Conservation (phyloP, 2,329 filamentous ascomycete species). For the Ophiostoma montium region DNA sequence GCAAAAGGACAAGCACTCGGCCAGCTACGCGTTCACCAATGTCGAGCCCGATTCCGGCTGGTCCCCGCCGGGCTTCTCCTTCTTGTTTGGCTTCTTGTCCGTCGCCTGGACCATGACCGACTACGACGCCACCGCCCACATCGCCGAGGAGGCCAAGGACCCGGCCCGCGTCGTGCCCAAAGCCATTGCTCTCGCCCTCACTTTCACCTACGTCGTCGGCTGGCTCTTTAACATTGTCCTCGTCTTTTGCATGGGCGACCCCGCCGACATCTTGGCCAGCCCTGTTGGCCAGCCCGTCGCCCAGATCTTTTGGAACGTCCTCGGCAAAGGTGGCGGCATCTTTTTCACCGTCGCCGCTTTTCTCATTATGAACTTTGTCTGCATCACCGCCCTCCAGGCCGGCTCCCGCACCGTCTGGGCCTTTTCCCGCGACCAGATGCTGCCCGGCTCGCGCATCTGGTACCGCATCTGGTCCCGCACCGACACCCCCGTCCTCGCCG, state of each 20-base stretch:
- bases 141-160: constrained; percentile 32
- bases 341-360: constrained; percentile 42
- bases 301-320: constrained; percentile 43
- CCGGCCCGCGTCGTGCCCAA: constrained; percentile 27
- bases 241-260: constrained; percentile 41
- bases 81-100: constrained; percentile 45
- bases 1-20: constrained; percentile 34
- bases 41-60: constrained; percentile 37
- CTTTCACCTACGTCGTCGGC: constrained; percentile 39
- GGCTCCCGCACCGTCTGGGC: constrained; percentile 39
- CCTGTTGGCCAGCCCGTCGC: constrained; percentile 37
- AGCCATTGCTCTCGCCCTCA: constrained; percentile 40
- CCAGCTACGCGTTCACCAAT: constrained; percentile 40
- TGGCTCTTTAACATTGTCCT: constrained; percentile 45
- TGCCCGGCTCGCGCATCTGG: constrained; percentile 33
- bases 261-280: constrained; percentile 28
- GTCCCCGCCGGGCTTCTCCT: constrained; percentile 38
- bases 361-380: constrained; percentile 43
- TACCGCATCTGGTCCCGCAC: constrained; percentile 33
- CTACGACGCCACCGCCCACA: constrained; percentile 22
- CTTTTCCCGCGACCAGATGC: constrained; percentile 36
- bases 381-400: constrained; percentile 41
- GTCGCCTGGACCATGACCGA: constrained; percentile 48
- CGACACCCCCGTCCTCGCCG: constrained; percentile 36
- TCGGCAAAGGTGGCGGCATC: constrained; percentile 37